These are phyloP conservation scores for Theobroma cacao DNA, from an alignment of 345 rosid genomes.

Conservation along the genomic window DNA sequence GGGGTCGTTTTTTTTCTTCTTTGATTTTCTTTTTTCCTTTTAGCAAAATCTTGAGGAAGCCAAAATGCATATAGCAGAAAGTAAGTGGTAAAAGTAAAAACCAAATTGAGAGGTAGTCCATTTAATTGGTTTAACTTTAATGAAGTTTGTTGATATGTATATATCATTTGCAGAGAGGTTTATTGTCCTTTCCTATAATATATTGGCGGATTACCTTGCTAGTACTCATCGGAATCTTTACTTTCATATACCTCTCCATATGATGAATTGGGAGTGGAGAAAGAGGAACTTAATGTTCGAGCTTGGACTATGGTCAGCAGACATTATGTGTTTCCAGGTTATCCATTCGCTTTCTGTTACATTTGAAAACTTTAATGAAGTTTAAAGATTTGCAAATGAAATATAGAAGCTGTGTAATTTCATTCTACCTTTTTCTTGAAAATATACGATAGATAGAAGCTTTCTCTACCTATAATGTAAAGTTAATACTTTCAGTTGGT, in stretches of 20 bases:
- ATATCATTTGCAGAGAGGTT: constrained; percentile 58
- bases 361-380: neutral
- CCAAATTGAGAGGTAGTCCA: neutral
- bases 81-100: neutral
- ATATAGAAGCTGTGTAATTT: neutral
- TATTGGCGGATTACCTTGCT: constrained; percentile 93
- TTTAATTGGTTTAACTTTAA: neutral
- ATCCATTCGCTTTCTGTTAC: neutral
- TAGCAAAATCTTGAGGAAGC: neutral
- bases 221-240: constrained; percentile 74
- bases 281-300: constrained; percentile 70
- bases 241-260: constrained; percentile 69
- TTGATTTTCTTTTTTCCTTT: neutral
- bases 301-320: constrained; percentile 90
- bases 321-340: constrained; percentile 97
- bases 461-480: neutral
- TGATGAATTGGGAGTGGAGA: constrained; percentile 86
- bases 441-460: neutral
- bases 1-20: neutral
- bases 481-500: neutral
- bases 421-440: neutral
- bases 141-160: constrained; percentile 17
- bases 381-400: neutral
- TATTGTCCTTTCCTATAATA: constrained; percentile 75
- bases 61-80: neutral